A percentile compares a stretch with the other conserved stretches of the same genome.
Evolutionary conservation across 2,329 filamentous ascomycete species (phyloP).

Genomic region (Macrophomina phaseolina): DNA sequence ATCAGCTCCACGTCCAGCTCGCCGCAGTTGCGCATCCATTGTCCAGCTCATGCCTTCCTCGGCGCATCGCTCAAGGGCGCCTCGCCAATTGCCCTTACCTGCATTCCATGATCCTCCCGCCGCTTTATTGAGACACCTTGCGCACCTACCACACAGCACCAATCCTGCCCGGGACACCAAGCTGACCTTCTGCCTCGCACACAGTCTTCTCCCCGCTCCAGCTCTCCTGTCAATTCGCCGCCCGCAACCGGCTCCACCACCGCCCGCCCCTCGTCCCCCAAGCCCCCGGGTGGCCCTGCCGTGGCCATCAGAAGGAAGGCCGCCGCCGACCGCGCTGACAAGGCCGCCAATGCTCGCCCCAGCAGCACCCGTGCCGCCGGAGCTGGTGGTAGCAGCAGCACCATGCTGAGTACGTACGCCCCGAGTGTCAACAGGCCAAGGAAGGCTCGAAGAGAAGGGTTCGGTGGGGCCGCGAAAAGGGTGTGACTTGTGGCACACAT

Average conservation of each 20-base stretch:
- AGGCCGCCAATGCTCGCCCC: slow-evolving; percentile 90
- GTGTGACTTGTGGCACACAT: neutral
- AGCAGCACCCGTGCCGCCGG: slow-evolving; percentile 92
- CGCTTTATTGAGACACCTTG: neutral
- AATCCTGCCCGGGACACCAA: neutral
- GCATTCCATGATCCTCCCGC: neutral
- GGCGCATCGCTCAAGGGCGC: neutral
- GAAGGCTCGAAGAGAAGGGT: neutral
- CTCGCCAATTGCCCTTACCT: neutral
- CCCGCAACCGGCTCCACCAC: slow-evolving; percentile 68
- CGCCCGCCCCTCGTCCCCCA: slow-evolving; percentile 82
- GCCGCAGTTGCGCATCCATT: neutral
- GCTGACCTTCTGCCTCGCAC: neutral
- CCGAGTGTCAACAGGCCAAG: neutral
- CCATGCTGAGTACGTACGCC: slow-evolving; percentile 84
- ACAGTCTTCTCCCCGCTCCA: slow-evolving; percentile 45
- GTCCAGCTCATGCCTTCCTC: neutral
- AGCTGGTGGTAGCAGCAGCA: slow-evolving; percentile 94
- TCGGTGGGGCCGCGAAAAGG: neutral
- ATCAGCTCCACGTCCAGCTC: slow-evolving; percentile 7
- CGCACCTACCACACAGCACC: neutral
- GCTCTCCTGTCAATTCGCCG: slow-evolving; percentile 43
- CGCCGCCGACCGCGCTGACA: slow-evolving; percentile 96
- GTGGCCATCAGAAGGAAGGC: slow-evolving; percentile 95
- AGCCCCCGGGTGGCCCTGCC: slow-evolving; percentile 90